Evolutionary conservation across 257 asterid species (phyloP), one percentile per base, ranked within the genome.

Genomic region (Solanum pennellii): DNA sequence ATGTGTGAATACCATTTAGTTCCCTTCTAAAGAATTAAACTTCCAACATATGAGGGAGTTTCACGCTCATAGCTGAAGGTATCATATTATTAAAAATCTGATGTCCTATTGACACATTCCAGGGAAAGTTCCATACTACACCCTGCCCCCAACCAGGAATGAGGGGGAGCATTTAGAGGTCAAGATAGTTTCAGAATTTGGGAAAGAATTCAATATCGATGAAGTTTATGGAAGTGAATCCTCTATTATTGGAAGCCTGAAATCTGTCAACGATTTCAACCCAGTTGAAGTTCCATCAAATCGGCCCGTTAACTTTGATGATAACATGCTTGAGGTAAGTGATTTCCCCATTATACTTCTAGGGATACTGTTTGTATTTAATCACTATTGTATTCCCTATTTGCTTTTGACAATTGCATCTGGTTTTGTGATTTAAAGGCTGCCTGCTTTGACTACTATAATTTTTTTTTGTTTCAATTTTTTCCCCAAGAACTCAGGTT

Each of bases 61-160:
- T 29, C 45, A 49, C 2, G 45, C 71, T 49, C 71, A 49, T 82
- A 10, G 29, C 56, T 49, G 44, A 49, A 45, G 35, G 27, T 45
- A 82, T 69, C 31, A 14, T 18, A 49, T 31, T 10, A 18, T 82
- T 49, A 3, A n/a, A n/a, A 18, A 29, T 31, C 45, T 82, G 69
- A 82, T 82, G 69, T 31, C 21, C 45, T 69, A 12, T 86, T n/a
- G 65, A 21, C 62, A 21, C 65, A 18, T 87, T 85, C 37, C 94
- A 97, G 99, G 99, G 89, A 97, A 97, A 92, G 96, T 97, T 88
- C 97, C 98, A 27, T 97, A 92, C 89, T 97, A 94, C 86, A 95
- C 99, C 0, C 92, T 95, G 94, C 98, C 98, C 89, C 98, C 99
- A 37, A 62, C 89, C 77, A 92, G 99, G 92, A 92, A 89, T 33